Percentiles rank a stretch among this genome's conserved stretches.
Conservation (phyloP, 305 asterid genomes). For the Coffea humblotiana region DNA sequence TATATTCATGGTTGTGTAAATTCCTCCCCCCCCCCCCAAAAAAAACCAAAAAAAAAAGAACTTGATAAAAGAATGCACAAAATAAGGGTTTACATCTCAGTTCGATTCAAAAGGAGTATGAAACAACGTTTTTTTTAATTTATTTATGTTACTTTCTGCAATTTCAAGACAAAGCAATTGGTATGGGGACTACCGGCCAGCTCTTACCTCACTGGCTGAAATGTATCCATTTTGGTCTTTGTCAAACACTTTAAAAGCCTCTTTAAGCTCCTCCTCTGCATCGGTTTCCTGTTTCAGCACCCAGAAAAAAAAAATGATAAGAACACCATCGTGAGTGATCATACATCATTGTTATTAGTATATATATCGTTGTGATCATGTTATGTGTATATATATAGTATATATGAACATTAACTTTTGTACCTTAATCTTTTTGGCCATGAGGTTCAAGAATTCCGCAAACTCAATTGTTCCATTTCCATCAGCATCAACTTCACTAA, state of each 20-base stretch:
- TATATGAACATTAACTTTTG: not conserved
- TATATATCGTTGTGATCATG: not conserved
- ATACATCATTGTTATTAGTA: too few relatives aligned
- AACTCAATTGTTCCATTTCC: conserved; percentile 86
- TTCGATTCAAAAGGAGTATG: too few relatives aligned
- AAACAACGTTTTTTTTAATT: too few relatives aligned
- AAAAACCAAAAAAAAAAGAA: too few relatives aligned
- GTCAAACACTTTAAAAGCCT: conserved; percentile 79
- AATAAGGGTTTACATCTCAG: too few relatives aligned
- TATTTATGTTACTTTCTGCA: not conserved
- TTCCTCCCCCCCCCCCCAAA: too few relatives aligned
- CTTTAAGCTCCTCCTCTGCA: conserved; percentile 73
- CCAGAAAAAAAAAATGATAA: not conserved
- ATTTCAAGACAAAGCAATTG: not conserved
- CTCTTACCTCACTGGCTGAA: conserved; percentile 63
- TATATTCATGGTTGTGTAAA: too few relatives aligned
- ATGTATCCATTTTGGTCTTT: conserved; percentile 80
- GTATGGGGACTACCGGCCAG: not conserved
- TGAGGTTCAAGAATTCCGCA: conserved; percentile 68
- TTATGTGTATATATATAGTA: not conserved
- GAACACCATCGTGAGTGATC: too few relatives aligned
- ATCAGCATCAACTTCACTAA: conserved; percentile 71
- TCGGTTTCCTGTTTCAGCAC: conserved; percentile 47
- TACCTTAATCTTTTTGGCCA: conserved; percentile 80
- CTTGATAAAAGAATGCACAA: too few relatives aligned